These are phyloP conservation scores for Saccharomyces hybrid DNA, from an alignment of 1,139 yeast genomes.

Conservation along the genomic window DNA sequence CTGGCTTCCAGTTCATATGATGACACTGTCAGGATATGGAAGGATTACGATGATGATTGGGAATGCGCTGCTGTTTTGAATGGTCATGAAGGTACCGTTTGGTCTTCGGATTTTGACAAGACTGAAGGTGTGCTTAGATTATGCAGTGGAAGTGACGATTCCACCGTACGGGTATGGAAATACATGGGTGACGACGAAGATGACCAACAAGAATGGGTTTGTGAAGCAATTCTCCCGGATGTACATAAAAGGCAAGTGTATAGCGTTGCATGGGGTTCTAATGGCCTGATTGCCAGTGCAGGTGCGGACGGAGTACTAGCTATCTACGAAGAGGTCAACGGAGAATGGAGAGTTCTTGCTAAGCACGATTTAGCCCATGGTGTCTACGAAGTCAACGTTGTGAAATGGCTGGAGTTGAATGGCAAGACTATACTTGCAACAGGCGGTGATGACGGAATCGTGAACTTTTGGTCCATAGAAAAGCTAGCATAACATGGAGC, in stretches of 20 bases:
- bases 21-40: constrained; percentile 77
- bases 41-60: constrained; percentile 89
- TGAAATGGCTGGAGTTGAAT: constrained; percentile 51
- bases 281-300: constrained; percentile 69
- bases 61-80: constrained; percentile 71
- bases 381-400: constrained; percentile 69
- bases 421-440: constrained; percentile 34
- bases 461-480: constrained; percentile 53
- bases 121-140: constrained; percentile 39
- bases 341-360: constrained; percentile 54
- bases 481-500: neutral
- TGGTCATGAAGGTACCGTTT: constrained; percentile 87
- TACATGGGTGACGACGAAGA: constrained; percentile 32
- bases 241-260: constrained; percentile 70
- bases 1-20: constrained; percentile 90
- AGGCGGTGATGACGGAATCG: constrained; percentile 83
- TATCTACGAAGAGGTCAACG: constrained; percentile 50
- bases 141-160: constrained; percentile 78
- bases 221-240: constrained; percentile 54
- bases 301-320: constrained; percentile 85
- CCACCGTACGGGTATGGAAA: constrained; percentile 66
- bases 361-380: constrained; percentile 62
- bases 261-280: constrained; percentile 72
- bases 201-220: constrained; percentile 70
- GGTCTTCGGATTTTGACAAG: constrained; percentile 76